Percentiles rank a stretch among this genome's conserved stretches.
phyloP scores from a whole-genome alignment of 192 early-diverging fungal genomes.

The Dissophora globulifera region DNA sequence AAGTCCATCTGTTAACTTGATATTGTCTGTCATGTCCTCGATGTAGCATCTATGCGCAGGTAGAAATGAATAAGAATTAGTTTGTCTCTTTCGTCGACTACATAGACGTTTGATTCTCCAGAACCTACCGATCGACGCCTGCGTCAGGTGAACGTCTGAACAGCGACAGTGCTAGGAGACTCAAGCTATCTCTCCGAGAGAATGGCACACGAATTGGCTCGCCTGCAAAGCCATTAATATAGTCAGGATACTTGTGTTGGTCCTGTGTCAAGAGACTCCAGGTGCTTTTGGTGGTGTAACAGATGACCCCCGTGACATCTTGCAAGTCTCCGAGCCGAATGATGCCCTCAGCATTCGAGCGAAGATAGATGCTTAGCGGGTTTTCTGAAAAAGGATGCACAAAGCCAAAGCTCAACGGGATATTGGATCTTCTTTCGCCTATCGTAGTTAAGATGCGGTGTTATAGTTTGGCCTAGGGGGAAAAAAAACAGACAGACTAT shows the following conservation, averaged over 20 bases:
- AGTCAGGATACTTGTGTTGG: conserved; percentile 1
- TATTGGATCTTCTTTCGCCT: conserved; percentile 50
- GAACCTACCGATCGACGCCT: not conserved
- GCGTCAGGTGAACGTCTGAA: conserved; percentile 1
- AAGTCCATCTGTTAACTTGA: conserved; percentile 13
- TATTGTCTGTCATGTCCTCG: conserved; percentile 14
- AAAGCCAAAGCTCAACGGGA: conserved; percentile 30
- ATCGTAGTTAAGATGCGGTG: no score
- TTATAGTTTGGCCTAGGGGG: no score
- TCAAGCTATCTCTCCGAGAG: not conserved
- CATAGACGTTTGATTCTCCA: not conserved
- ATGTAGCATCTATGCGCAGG: conserved; percentile 8
- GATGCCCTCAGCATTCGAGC: conserved; percentile 51
- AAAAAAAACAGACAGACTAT: no score
- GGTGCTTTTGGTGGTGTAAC: not conserved
- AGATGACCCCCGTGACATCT: conserved; percentile 9
- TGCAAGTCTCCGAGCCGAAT: conserved; percentile 44
- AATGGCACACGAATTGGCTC: conserved; percentile 27
- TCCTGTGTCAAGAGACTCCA: conserved; percentile 6
- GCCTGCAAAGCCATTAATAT: conserved; percentile 21
- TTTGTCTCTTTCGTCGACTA: not conserved
- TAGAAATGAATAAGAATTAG: not conserved
- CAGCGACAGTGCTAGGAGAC: conserved; percentile 21
- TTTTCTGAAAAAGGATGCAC: conserved; percentile 16
- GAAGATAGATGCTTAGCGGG: conserved; percentile 15